Percentiles rank a stretch among this genome's conserved stretches.
phyloP scores from a whole-genome alignment of 495 filamentous ascomycete genomes.

The Penicillium dipodomyicola region DNA sequence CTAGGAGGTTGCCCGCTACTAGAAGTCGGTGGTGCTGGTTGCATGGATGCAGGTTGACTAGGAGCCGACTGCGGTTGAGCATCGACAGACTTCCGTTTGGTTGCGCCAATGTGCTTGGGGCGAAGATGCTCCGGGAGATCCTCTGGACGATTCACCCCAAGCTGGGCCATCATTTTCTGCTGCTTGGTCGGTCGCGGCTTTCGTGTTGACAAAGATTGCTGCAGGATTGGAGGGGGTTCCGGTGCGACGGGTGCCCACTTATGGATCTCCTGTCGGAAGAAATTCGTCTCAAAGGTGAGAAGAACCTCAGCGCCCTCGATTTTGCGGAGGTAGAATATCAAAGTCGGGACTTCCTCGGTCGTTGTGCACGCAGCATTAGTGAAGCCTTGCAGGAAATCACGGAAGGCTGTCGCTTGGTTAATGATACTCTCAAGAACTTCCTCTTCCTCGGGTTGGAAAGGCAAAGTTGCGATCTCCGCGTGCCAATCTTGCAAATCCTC shows the following conservation, averaged over 20 bases:
- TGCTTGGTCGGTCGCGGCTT: conserved; percentile 97
- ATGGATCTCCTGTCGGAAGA: conserved; percentile 93
- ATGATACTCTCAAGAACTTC: conserved; percentile 79
- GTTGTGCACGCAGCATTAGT: conserved; percentile 80
- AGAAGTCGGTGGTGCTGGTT: conserved; percentile 30
- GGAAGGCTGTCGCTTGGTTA: conserved; percentile 77
- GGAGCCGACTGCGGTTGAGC: conserved; percentile 19
- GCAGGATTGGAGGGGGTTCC: conserved; percentile 73
- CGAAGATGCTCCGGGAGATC: conserved; percentile 79
- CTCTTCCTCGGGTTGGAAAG: conserved; percentile 97
- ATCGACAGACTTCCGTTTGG: conserved; percentile 46
- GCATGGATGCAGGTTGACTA: conserved; percentile 26
- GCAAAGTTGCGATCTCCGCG: conserved; percentile 74
- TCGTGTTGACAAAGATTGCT: conserved; percentile 85
- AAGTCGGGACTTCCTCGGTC: conserved; percentile 77
- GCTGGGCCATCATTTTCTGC: conserved; percentile 88
- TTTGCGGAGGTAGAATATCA: conserved; percentile 98
- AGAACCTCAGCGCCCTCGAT: conserved; percentile 97
- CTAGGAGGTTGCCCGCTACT: conserved; percentile 25
- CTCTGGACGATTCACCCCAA: conserved; percentile 82
- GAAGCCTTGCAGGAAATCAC: conserved; percentile 74
- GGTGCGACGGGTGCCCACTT: conserved; percentile 94
- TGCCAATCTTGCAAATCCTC: conserved; percentile 90
- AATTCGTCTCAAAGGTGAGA: conserved; percentile 89
- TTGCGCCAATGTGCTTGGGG: conserved; percentile 66